Evolutionary conservation across 352 stramenopile genomes (phyloP).

Genomic region (Globisporangium spinosum): DNA sequence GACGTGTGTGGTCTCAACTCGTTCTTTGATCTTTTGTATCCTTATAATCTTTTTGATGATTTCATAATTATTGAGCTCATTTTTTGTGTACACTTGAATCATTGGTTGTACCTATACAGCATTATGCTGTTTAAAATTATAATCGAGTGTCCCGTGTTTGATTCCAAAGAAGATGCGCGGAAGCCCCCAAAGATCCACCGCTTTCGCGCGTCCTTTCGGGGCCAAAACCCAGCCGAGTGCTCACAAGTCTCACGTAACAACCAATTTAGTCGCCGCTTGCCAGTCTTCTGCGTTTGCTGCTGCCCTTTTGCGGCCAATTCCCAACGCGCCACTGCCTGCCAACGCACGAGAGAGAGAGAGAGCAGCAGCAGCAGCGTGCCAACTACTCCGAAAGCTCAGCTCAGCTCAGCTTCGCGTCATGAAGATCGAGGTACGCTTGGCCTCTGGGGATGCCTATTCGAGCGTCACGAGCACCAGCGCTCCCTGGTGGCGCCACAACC

Average conservation of each 20-base stretch:
- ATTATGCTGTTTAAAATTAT: not conserved
- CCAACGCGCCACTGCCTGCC: not conserved
- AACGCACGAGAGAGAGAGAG: not conserved
- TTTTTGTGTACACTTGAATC: too few species aligned
- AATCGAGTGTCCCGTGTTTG: not conserved
- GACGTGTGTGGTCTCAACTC: not conserved
- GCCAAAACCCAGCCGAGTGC: not conserved
- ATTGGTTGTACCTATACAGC: too few species aligned
- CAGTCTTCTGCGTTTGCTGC: not conserved
- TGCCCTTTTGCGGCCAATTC: not conserved
- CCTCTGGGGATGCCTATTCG: not conserved
- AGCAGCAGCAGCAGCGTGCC: not conserved
- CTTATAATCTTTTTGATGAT: not conserved
- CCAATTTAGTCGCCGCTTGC: not conserved
- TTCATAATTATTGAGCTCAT: not conserved
- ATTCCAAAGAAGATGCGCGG: not conserved
- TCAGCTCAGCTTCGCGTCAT: not conserved
- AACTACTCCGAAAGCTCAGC: not conserved
- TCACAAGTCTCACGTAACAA: not conserved
- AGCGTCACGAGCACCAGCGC: not conserved
- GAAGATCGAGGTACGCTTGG: conserved; percentile 1
- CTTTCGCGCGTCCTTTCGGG: not conserved
- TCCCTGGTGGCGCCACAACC: conserved; percentile 8
- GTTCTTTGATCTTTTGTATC: not conserved
- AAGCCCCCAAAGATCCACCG: not conserved